Evolutionary conservation across 2,329 filamentous ascomycete genomes (phyloP), one percentile per base, ranked within the genome.

Genomic region (Tolypocladium ovalisporum): DNA sequence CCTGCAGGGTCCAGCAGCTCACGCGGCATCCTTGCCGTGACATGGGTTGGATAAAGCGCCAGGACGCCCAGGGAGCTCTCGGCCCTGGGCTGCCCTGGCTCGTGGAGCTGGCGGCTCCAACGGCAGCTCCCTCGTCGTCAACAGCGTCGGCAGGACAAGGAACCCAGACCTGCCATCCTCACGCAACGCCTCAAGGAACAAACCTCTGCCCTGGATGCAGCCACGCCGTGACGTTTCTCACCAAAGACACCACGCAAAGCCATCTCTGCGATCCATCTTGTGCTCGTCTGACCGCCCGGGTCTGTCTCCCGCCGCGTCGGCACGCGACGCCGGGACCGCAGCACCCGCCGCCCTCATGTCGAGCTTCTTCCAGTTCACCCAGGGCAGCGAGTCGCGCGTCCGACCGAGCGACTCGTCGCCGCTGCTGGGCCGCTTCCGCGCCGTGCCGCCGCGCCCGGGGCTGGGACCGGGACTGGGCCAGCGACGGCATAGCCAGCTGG

Each of bases 291-390:
- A 47, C 42, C 42, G 24, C 24, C 42, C 24, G 13, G 5, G 42
- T 9, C 24, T 29, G 42, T 9, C 24, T 29, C 42, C 24, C 42
- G 24, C 24, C 17, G 42, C 42, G 24, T 9, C 24, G 42, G 7
- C 37, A 40, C 42, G 42, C 42, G 24, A 29, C 42, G 42, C 42
- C 24, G 42, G 42, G 24, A 29, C 15, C n/a, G 42, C 42, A 2
- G 7, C 24, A 2, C 24, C 24, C 24, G 42, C 42, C 42, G 27
- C 32, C 54, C 15, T 24, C 29, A 86, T 86, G 83, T 81, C 84
- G 67, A 76, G 79, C 66, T 84, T 86, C 76, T 87, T 87, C 73
- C 77, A 80, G 68, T 87, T 87, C 72, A 84, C 84, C 61, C 83
- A 84, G 66, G 84, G 84, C 69, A 78, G 74, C 65, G 84, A 87